Evolutionary conservation across 805 yeast genomes (phyloP), one percentile per base, ranked within the genome.

Genomic region (Scheffersomyces ergatensis): DNA sequence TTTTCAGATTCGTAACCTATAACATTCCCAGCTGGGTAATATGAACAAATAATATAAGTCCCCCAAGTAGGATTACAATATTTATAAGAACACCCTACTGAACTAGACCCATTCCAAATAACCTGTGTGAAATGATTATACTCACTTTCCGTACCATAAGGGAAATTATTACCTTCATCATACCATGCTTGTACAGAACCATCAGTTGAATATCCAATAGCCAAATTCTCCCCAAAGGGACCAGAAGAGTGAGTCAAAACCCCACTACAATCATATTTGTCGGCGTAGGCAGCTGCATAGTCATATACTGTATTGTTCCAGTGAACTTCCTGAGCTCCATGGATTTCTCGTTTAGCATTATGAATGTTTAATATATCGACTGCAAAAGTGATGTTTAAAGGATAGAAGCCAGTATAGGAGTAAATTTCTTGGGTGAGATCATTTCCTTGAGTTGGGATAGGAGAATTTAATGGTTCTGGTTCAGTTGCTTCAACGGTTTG

Each of bases 121-220:
- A 69, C 29, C 17, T 63, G 67, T 2, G 74, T 55, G 50, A 69
- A 68, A 49, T 68, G 74, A 37, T 67, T 55, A 36, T 67, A 66
- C 5, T 53, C 45, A 13, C 20, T 19, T 20, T 60, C 56, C 24
- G 50, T 46, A 13, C 55, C 58, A 51, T 56, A 69, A 40, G 46
- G 38, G 50, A 66, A 69, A 11, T 34, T 31, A 3, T 39, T 23
- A 7, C 67, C 68, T 48, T 69, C 74, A 14, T 50, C 44, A 50
- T 69, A 69, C 74, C 74, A 69, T 2, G 70, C 74, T 27, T 63
- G 53, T 2, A 61, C 51, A 4, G 73, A 66, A 5, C 65, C 63
- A 2, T 45, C 47, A 2, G 63, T 54, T 7, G 63, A 40, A 44
- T 62, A 67, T 0, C 74, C 74, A 13, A 63, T 49, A 2, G 73